Percentiles rank a stretch among this genome's conserved stretches.
Conservation (phyloP, 176 grass and related monocot genomes). For the Phragmites australis region DNA sequence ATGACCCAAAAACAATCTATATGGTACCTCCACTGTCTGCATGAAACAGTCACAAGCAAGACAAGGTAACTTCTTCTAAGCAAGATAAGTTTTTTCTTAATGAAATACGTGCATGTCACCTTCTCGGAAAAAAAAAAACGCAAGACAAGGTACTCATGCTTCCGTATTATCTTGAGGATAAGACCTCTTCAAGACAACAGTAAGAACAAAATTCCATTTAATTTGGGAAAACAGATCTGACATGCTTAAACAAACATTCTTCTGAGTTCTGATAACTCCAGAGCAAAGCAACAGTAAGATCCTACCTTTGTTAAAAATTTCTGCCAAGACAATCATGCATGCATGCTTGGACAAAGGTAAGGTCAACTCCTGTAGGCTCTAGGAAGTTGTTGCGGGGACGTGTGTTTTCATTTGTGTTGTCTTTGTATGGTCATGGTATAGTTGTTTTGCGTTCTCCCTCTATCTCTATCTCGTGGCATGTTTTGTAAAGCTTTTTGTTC, state of each 20-base stretch:
- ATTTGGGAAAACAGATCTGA: background rate
- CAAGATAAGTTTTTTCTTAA: no score
- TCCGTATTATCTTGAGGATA: background rate
- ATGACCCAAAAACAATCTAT: background rate
- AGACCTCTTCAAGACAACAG: background rate
- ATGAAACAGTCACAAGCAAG: background rate
- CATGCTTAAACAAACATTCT: conserved; percentile 33
- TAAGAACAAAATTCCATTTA: background rate
- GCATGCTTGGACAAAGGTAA: conserved; percentile 36
- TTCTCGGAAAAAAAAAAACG: background rate
- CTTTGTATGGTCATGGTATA: no score
- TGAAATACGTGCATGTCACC: no score
- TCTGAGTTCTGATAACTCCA: conserved; percentile 15
- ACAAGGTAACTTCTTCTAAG: no score
- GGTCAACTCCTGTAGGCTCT: conserved; percentile 39
- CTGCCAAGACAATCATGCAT: conserved; percentile 16
- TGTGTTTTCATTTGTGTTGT: no score
- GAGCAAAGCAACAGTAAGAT: conserved; percentile 19
- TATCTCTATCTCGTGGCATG: no score
- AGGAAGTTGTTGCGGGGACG: no score
- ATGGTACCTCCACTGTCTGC: background rate
- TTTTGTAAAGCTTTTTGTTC: no score
- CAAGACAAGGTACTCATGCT: background rate
- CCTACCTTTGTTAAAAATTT: conserved; percentile 26
- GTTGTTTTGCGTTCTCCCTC: no score